Percentiles rank a stretch among this genome's conserved stretches.
Conservation (phyloP, 257 asterid genomes). For the Solanum virginianum region DNA sequence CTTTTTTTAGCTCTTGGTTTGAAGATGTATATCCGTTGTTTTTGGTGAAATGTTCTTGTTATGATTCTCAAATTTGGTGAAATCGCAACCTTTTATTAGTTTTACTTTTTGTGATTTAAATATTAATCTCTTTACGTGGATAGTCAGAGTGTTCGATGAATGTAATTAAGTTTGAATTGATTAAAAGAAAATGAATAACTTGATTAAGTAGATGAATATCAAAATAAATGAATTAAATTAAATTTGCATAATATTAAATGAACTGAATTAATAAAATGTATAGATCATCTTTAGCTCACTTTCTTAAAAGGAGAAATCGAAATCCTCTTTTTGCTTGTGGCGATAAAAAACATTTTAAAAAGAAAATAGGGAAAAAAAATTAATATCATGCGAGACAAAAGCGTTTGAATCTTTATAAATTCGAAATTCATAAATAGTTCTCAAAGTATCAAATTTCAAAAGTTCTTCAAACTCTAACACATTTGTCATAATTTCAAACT, state of each 20-base stretch:
- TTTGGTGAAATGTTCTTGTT: not conserved
- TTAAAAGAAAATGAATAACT: too few relatives aligned
- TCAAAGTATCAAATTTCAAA: too few relatives aligned
- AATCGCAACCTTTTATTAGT: not conserved
- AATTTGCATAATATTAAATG: not conserved
- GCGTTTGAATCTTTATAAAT: too few relatives aligned
- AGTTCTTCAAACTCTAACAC: too few relatives aligned
- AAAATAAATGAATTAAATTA: accelerated
- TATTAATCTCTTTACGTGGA: accelerated
- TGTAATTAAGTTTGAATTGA: not conserved
- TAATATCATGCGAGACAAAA: too few relatives aligned
- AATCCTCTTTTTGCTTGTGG: not conserved
- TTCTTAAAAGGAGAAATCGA: not conserved
- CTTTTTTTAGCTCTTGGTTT: not conserved
- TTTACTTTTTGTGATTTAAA: not conserved
- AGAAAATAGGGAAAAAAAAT: too few relatives aligned
- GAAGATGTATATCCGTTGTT: not conserved
- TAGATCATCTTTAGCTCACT: not conserved
- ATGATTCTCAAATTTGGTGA: not conserved
- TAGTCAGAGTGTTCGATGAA: not conserved
- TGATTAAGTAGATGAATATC: not conserved
- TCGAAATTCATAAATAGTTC: too few relatives aligned
- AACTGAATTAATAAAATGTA: not conserved
- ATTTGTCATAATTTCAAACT: too few relatives aligned
- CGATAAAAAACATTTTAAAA: not conserved